Conservation (phyloP, 371 early-diverging fungal species). For the Mortierella sp. region DNA sequence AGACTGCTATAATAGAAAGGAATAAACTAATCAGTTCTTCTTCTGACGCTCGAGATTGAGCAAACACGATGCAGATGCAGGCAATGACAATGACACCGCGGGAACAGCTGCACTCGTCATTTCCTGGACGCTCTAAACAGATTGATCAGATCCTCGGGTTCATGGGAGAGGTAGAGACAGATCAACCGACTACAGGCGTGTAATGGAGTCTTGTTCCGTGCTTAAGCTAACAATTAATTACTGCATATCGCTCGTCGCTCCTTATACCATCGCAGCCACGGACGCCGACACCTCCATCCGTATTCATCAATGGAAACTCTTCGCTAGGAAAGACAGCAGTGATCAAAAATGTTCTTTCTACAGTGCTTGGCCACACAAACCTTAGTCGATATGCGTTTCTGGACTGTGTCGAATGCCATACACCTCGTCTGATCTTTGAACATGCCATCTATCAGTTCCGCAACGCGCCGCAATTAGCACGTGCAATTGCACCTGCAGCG, state of each 20-base stretch:
- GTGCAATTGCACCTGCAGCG: background rate
- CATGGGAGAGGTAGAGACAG: conserved; percentile 61
- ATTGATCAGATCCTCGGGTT: conserved; percentile 65
- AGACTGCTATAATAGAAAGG: too few relatives aligned
- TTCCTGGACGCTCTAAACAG: conserved; percentile 73
- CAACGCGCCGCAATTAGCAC: conserved; percentile 50
- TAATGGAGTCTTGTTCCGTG: too few relatives aligned
- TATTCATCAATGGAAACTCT: conserved; percentile 75
- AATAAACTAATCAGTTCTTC: too few relatives aligned
- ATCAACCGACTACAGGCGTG: background rate
- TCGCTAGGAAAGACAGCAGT: conserved; percentile 84
- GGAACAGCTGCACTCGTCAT: conserved; percentile 36
- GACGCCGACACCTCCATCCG: conserved; percentile 58
- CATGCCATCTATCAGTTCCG: conserved; percentile 72
- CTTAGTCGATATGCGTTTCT: conserved; percentile 65
- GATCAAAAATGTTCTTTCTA: conserved; percentile 57
- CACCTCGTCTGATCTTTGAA: conserved; percentile 82
- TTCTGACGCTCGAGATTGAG: too few relatives aligned
- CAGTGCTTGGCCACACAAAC: conserved; percentile 34
- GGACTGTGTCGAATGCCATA: conserved; percentile 80
- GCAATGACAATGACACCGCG: conserved; percentile 8
- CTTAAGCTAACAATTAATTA: too few relatives aligned
- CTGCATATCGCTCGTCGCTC: too few relatives aligned
- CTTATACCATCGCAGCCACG: conserved; percentile 38
- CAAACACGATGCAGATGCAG: too few relatives aligned